Conservation (phyloP, 805 yeast species). For the Teunomyces gatunensis region DNA sequence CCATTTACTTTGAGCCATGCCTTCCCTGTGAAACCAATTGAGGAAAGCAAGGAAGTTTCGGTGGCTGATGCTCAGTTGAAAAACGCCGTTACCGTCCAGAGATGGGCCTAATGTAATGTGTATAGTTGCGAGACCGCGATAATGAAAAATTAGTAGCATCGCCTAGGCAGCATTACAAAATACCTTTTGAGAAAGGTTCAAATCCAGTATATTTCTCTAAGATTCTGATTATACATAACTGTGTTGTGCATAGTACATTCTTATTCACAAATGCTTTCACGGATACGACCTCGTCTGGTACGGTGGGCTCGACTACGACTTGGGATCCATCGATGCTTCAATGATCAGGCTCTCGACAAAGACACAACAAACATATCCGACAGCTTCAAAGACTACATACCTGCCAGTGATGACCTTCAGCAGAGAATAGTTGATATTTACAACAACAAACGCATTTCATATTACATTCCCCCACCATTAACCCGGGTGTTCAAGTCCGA, state of each 20-base stretch:
- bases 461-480: neutral
- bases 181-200: neutral
- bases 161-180: neutral
- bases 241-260: too few species aligned
- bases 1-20: conserved; percentile 70
- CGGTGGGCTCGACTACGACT: neutral
- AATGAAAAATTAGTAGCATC: neutral
- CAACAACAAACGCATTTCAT: neutral
- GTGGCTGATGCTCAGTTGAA: conserved; percentile 73
- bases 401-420: neutral
- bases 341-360: neutral
- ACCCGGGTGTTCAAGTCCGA: neutral
- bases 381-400: neutral
- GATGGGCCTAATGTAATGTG: conserved; percentile 49
- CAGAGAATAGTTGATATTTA: neutral
- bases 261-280: neutral
- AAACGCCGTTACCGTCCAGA: conserved; percentile 86
- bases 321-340: neutral
- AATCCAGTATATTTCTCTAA: neutral
- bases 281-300: neutral
- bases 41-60: conserved; percentile 47
- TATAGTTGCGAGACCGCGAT: neutral
- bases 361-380: neutral
- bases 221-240: too few species aligned
- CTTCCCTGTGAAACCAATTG: conserved; percentile 76